These are phyloP conservation scores for Dryas integrifolia DNA, from an alignment of 331 rosid genomes.

Conservation along the genomic window DNA sequence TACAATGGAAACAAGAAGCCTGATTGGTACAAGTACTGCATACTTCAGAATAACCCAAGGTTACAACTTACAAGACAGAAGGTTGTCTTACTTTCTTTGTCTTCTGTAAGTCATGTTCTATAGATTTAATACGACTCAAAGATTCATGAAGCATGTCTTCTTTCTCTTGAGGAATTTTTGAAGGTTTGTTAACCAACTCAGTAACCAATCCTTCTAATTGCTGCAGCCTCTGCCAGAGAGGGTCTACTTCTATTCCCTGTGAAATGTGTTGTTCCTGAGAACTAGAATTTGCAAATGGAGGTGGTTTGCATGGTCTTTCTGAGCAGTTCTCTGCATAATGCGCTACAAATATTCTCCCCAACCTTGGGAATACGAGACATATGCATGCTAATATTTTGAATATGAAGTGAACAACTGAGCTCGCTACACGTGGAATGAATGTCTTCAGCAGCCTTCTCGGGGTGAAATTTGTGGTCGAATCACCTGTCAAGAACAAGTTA, in stretches of 20 bases:
- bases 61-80: conserved; percentile 20
- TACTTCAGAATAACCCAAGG: conserved; percentile 19
- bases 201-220: conserved; percentile 72
- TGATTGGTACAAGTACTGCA: conserved; percentile 21
- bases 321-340: conserved; percentile 29
- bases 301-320: conserved; percentile 29
- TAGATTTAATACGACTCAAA: conserved; percentile 73
- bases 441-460: conserved; percentile 43
- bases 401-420: conserved; percentile 38
- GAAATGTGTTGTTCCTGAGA: conserved; percentile 44
- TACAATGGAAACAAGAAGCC: conserved; percentile 26
- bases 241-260: conserved; percentile 42
- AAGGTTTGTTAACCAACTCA: conserved; percentile 69
- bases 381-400: conserved; percentile 52
- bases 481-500: conserved; percentile 46
- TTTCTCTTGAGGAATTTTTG: conserved; percentile 84
- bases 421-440: conserved; percentile 43
- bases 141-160: conserved; percentile 88
- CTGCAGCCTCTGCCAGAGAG: conserved; percentile 78
- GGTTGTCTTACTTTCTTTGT: conserved; percentile 68
- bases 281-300: conserved; percentile 36
- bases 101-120: conserved; percentile 88
- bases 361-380: conserved; percentile 42
- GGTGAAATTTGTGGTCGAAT: conserved; percentile 33
- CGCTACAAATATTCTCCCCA: conserved; percentile 40